Conservation (phyloP, 2,329 filamentous ascomycete genomes). For the Exserohilum turcica region DNA sequence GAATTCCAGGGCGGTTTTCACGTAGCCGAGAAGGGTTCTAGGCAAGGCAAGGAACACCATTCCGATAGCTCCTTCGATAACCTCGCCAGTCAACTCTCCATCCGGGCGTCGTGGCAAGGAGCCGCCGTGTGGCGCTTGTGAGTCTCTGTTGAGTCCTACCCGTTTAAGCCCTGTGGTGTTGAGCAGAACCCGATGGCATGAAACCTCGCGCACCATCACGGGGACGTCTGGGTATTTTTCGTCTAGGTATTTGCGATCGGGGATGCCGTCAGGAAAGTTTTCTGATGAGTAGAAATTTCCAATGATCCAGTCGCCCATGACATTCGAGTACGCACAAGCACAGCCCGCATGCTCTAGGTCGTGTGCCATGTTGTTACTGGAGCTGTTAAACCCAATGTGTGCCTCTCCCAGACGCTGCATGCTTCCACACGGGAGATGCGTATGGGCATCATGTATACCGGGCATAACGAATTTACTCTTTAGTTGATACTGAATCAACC, state of each 20-base stretch:
- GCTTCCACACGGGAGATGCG: conserved; percentile 20
- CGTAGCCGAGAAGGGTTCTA: conserved; percentile 23
- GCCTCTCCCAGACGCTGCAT: background rate
- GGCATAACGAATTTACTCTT: conserved; percentile 34
- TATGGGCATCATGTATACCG: conserved; percentile 47
- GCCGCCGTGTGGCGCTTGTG: conserved; percentile 27
- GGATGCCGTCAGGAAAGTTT: conserved; percentile 27
- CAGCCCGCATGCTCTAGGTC: background rate
- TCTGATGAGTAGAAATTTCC: conserved; percentile 17
- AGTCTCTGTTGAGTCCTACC: background rate
- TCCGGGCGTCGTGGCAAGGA: conserved; percentile 29
- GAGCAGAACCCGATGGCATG: background rate
- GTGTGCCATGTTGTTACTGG: background rate
- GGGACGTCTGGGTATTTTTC: conserved; percentile 36
- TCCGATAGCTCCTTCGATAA: conserved; percentile 33
- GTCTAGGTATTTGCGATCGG: conserved; percentile 31
- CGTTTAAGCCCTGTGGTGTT: background rate
- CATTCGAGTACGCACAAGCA: background rate
- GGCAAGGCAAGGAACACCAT: conserved; percentile 28
- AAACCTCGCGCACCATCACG: conserved; percentile 31
- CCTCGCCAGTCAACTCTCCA: conserved; percentile 38
- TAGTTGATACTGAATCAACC: conserved; percentile 27
- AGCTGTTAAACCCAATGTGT: background rate
- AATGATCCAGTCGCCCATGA: conserved; percentile 9
- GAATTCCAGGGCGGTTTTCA: conserved; percentile 29